These are phyloP conservation scores for Aspergillus fijiensis DNA, from an alignment of 2,329 filamentous ascomycete genomes.

Conservation along the genomic window DNA sequence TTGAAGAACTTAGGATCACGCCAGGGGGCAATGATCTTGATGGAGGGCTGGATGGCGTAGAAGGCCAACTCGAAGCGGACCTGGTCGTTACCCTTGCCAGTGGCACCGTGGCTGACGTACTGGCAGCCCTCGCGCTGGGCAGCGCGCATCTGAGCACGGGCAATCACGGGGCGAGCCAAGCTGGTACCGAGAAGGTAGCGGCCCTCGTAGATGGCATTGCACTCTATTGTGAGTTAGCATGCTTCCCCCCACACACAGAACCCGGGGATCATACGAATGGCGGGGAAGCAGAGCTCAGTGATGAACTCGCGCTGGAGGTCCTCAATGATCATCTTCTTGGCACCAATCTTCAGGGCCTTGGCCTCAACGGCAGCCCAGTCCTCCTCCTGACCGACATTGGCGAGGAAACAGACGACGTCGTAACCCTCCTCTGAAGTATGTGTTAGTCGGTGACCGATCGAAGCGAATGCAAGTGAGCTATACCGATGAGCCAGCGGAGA, in stretches of 20 bases:
- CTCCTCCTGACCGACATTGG: constrained; percentile 75
- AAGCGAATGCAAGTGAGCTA: background rate
- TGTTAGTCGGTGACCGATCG: constrained; percentile 3
- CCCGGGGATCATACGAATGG: constrained; percentile 49
- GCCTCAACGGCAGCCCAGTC: constrained; percentile 70
- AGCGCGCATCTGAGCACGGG: constrained; percentile 44
- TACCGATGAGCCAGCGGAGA: constrained; percentile 19
- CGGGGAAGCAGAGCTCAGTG: constrained; percentile 76
- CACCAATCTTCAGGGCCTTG: constrained; percentile 70
- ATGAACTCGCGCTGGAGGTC: constrained; percentile 73
- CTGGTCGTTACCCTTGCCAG: constrained; percentile 52
- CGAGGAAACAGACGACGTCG: constrained; percentile 34
- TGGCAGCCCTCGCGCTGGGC: constrained; percentile 46
- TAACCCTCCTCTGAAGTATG: constrained; percentile 15
- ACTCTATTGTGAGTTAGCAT: constrained; percentile 27
- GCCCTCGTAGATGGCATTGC: constrained; percentile 66
- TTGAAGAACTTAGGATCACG: constrained; percentile 50
- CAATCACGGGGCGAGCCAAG: constrained; percentile 50
- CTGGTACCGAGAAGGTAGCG: constrained; percentile 57
- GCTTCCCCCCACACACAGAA: background rate
- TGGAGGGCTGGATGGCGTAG: constrained; percentile 49
- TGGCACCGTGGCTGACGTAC: constrained; percentile 47
- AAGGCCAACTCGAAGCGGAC: constrained; percentile 53
- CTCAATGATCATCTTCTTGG: constrained; percentile 61
- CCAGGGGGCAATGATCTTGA: constrained; percentile 53